phyloP scores from a whole-genome alignment of 306 rosid genomes.

The Quercus rubra region DNA sequence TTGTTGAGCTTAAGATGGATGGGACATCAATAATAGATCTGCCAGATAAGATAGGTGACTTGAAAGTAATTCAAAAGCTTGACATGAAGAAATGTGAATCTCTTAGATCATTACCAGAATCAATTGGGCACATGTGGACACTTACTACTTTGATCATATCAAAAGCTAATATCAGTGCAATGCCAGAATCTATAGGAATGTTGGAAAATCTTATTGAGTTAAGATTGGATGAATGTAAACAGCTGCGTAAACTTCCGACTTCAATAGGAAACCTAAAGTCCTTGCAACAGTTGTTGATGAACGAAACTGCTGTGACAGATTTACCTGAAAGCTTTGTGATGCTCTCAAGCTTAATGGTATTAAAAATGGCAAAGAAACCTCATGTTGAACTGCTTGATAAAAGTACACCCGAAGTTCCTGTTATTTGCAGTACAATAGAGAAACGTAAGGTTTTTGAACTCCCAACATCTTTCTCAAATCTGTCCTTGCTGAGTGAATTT shows the following conservation, averaged over 20 bases:
- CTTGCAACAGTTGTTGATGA: conserved; percentile 39
- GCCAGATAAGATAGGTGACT: conserved; percentile 46
- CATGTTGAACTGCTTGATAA: neutral
- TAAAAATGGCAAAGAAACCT: conserved; percentile 42
- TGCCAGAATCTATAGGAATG: conserved; percentile 47
- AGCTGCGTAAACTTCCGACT: conserved; percentile 47
- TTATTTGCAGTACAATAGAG: no score
- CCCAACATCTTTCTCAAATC: conserved; percentile 48
- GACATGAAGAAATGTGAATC: conserved; percentile 37
- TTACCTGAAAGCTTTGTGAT: conserved; percentile 63
- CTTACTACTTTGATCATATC: conserved; percentile 36
- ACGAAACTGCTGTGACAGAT: conserved; percentile 36
- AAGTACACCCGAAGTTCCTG: neutral
- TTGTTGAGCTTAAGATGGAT: conserved; percentile 41
- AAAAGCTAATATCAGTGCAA: conserved; percentile 32
- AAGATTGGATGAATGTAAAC: conserved; percentile 35
- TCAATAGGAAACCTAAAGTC: conserved; percentile 53
- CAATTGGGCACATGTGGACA: conserved; percentile 41
- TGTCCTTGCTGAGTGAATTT: conserved; percentile 34
- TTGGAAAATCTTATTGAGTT: conserved; percentile 47
- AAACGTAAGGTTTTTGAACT: neutral
- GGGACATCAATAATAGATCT: conserved; percentile 43
- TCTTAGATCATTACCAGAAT: conserved; percentile 50
- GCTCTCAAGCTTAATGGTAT: conserved; percentile 49
- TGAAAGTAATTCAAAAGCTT: conserved; percentile 49